Evolutionary conservation across 208 protist species (phyloP), one percentile per base, ranked within the genome.

Genomic region (Leishmania arabica): DNA sequence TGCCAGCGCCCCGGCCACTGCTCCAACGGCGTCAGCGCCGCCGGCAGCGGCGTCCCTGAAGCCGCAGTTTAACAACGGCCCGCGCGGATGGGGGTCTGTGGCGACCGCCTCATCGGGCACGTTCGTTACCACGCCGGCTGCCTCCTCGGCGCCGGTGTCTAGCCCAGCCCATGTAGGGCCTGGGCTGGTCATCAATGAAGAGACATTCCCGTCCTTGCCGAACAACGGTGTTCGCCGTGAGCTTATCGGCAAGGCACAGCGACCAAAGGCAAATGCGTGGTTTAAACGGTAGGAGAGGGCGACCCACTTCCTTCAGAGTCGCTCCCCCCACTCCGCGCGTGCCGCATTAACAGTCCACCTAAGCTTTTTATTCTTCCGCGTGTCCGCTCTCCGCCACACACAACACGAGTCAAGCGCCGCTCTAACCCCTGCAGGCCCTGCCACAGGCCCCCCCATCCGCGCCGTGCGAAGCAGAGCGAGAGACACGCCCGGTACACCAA

Each of bases 151-250:
- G 53, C 42, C 79, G n/a, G 62, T 68, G 40, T 64, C 78, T 31
- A 64, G 21, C 0, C 49, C 70, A 58, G 68, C 40, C n/a, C 66
- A 69, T 21, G 15, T 78, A 11, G 83, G 74, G 8, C 80, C 74
- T 15, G 83, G 78, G 19, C 75, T 84, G 17, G 82, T 86, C 60
- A 87, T 86, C 31, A 86, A 87, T 37, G 87, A 90, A 80, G 86
- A 89, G 80, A 81, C 81, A 58, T 95, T 91, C 64, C 91, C 91
- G 1, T 87, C 86, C 42, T 76, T 95, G 15, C 91, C 84, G 27
- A 84, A 75, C 70, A 81, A 81, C 62, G 47, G 56, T 24, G 70
- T 83, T 15, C 79, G 77, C 11, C 68, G 81, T 73, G 75, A 79
- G 6, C 82, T 54, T 19, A 81, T 84, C 71, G 65, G 79, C 34